Percentiles rank a stretch among this genome's conserved stretches.
phyloP scores from a whole-genome alignment of 768 basidiomycete genomes.

The Lepiota venenata region DNA sequence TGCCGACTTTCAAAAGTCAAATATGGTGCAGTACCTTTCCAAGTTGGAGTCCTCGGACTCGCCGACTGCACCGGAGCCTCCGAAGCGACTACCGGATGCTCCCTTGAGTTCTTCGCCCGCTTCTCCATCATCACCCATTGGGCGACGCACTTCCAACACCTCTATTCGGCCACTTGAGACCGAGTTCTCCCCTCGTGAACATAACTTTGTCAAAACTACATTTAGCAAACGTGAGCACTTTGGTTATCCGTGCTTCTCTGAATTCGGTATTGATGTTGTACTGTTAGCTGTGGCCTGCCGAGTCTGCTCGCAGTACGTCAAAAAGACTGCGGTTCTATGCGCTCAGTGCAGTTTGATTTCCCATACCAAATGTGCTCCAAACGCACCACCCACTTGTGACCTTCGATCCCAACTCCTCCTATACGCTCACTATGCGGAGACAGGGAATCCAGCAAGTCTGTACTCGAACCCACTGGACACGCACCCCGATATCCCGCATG shows the following conservation, averaged over 20 bases:
- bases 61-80: slow-evolving; percentile 33
- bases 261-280: slow-evolving; percentile 11
- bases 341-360: slow-evolving; percentile 87
- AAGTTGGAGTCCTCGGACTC: slow-evolving; percentile 42
- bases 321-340: slow-evolving; percentile 86
- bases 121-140: slow-evolving; percentile 32
- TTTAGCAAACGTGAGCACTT: slow-evolving; percentile 81
- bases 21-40: slow-evolving; percentile 51
- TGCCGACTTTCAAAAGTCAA: slow-evolving; percentile 75
- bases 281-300: slow-evolving; percentile 78
- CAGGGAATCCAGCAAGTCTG: slow-evolving; percentile 49
- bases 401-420: slow-evolving; percentile 76
- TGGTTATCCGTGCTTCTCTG: slow-evolving; percentile 9
- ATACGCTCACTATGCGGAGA: slow-evolving; percentile 77
- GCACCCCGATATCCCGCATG: slow-evolving; percentile 32
- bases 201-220: slow-evolving; percentile 87
- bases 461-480: slow-evolving; percentile 53
- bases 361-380: slow-evolving; percentile 71
- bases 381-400: slow-evolving; percentile 80
- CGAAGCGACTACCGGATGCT: slow-evolving; percentile 26
- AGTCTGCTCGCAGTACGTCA: slow-evolving; percentile 75
- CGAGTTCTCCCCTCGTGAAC: slow-evolving; percentile 64
- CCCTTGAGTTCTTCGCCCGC: slow-evolving; percentile 20
- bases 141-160: slow-evolving; percentile 36
- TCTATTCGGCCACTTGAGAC: slow-evolving; percentile 38